Base-by-base conservation (phyloP, 2,329 filamentous ascomycete species). In the Fragosphaeria purpurea region DNA sequence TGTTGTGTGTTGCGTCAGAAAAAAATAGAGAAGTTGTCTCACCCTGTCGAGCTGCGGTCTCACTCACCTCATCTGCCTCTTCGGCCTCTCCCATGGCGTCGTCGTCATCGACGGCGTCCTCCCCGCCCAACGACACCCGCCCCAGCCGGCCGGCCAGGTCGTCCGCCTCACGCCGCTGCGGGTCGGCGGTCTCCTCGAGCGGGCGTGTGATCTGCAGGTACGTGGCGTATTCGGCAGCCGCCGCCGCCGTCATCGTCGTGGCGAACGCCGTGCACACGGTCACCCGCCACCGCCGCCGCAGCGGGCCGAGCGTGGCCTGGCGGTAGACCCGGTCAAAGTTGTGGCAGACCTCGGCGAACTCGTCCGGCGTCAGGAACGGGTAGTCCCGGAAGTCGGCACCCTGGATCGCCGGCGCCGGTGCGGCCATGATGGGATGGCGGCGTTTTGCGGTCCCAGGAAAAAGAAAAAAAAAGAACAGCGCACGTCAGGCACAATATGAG, bases 311-410 rank as follows among this genome's bases (percentile, higher is more conserved):
- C 37, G 68, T 79, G 49, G 75, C 79, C 61, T 71, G 75, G 51
- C 75, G 71, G 63, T 83, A 84, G 54, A 64, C 71, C 39, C 73
- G 69, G 55, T 83, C 80, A 30, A 84, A 70, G 50, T 76, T 70
- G 58, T 83, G 77, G 63, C 84, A 87, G 50, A 74, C 77, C 60
- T 80, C 74, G 48, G 76, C 66, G 56, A 88, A 88, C 60, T 87
- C 83, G 41, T 79, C 73, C 9, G 67, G 60, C 9, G 67, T 75
- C 33, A 88, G 72, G 52, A 75, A 77, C 6, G 84, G 84, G 60
- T 83, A 88, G 47, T 72, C 67, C 52, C 64, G 58, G 59, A 79
- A 74, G 10, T 68, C 69, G 11, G 64, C 62, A 13, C 63, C 51
- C 35, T 37, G 7, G 7, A 7, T 37, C 35, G 2, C 35, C 7